Percentiles rank a stretch among this genome's conserved stretches.
phyloP scores from a whole-genome alignment of 2,329 filamentous ascomycete genomes.

The Neocatenulostroma microsporum region DNA sequence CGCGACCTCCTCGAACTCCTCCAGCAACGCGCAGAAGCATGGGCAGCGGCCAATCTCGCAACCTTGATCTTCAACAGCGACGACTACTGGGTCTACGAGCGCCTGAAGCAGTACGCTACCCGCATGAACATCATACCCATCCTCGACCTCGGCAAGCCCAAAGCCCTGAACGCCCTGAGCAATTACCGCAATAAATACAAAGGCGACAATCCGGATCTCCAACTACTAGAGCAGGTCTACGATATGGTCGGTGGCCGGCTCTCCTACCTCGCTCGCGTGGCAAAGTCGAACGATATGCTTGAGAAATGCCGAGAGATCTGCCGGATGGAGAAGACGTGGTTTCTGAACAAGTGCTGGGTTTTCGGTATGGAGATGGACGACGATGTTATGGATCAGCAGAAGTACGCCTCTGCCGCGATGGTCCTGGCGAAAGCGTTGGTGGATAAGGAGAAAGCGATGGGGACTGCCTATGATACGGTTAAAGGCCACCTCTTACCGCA shows the following conservation, averaged over 20 bases:
- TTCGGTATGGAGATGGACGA: constrained; percentile 77
- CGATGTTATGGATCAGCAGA: constrained; percentile 97
- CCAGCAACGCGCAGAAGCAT: constrained; percentile 91
- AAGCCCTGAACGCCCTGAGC: constrained; percentile 67
- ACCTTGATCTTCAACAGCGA: constrained; percentile 94
- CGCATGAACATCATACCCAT: constrained; percentile 91
- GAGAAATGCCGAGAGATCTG: constrained; percentile 66
- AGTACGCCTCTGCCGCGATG: constrained; percentile 91
- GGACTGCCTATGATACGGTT: constrained; percentile 55
- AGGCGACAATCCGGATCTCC: constrained; percentile 47
- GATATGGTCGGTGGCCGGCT: constrained; percentile 78
- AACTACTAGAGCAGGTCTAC: constrained; percentile 69
- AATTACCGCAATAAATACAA: constrained; percentile 78
- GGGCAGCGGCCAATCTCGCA: constrained; percentile 85
- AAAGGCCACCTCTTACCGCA: constrained; percentile 69
- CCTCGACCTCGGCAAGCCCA: constrained; percentile 68
- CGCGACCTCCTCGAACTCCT: constrained; percentile 87
- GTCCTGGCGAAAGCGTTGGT: constrained; percentile 85
- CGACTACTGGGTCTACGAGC: constrained; percentile 98
- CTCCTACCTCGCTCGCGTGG: constrained; percentile 80
- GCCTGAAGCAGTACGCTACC: constrained; percentile 83
- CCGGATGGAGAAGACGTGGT: constrained; percentile 66
- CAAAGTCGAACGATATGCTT: constrained; percentile 77
- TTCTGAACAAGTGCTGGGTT: constrained; percentile 71
- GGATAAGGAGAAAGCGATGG: constrained; percentile 63